A percentile compares a stretch with the other conserved stretches of the same genome.
phyloP scores from a whole-genome alignment of 2,329 filamentous ascomycete species.

The Trichoderma koningii region DNA sequence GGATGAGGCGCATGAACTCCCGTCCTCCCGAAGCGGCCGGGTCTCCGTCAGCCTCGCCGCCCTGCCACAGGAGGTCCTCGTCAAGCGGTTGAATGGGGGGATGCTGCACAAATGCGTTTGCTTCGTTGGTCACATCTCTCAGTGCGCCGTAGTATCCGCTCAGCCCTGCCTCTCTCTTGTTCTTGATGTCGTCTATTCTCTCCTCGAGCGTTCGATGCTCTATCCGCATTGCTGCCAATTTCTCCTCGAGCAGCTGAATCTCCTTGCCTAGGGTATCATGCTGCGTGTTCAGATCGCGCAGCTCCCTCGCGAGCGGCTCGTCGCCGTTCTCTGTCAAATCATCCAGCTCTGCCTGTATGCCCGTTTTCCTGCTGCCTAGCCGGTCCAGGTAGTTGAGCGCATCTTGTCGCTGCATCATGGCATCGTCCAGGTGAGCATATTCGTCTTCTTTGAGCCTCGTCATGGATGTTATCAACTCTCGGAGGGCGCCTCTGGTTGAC shows the following conservation, averaged over 20 bases:
- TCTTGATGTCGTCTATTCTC: slow-evolving; percentile 64
- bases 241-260: slow-evolving; percentile 66
- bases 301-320: slow-evolving; percentile 61
- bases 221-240: slow-evolving; percentile 61
- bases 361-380: slow-evolving; percentile 52
- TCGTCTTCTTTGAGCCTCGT: slow-evolving; percentile 69
- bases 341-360: slow-evolving; percentile 55
- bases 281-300: slow-evolving; percentile 61
- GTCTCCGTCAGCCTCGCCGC: slow-evolving; percentile 28
- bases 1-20: slow-evolving; percentile 62
- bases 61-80: slow-evolving; percentile 43
- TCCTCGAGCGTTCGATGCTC: slow-evolving; percentile 60
- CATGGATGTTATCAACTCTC: slow-evolving; percentile 63
- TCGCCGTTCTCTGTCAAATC: slow-evolving; percentile 58
- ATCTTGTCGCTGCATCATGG: slow-evolving; percentile 57
- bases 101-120: slow-evolving; percentile 59
- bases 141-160: slow-evolving; percentile 71
- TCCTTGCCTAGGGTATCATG: slow-evolving; percentile 57
- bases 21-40: slow-evolving; percentile 43
- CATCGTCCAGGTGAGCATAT: slow-evolving; percentile 58
- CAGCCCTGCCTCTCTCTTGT: slow-evolving; percentile 68
- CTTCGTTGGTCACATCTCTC: slow-evolving; percentile 64
- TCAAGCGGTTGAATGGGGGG: slow-evolving; percentile 59
- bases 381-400: slow-evolving; percentile 60
- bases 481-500: slow-evolving; percentile 65